Conservation (phyloP, 768 basidiomycete genomes). For the Lactifluus volemus region DNA sequence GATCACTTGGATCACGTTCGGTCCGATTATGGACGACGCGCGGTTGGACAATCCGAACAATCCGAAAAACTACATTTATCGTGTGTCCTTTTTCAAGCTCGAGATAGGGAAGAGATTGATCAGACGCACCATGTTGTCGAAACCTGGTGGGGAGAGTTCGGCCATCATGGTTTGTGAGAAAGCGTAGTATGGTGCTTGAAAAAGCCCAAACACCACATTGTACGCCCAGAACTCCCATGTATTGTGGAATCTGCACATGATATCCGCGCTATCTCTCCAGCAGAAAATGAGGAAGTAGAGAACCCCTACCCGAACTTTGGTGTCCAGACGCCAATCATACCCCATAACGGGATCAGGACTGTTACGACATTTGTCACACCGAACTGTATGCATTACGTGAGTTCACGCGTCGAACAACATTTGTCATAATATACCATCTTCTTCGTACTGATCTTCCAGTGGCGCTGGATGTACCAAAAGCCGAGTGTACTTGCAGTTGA, state of each 20-base stretch:
- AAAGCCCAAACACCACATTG: conserved; percentile 70
- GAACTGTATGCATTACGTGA: conserved; percentile 37
- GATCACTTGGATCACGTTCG: conserved; percentile 78
- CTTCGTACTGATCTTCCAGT: conserved; percentile 75
- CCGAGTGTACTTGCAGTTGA: conserved; percentile 62
- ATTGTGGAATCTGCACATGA: conserved; percentile 47
- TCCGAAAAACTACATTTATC: conserved; percentile 59
- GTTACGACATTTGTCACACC: conserved; percentile 68
- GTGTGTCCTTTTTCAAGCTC: background rate
- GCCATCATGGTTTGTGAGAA: conserved; percentile 86
- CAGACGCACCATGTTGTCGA: conserved; percentile 60
- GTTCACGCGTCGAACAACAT: background rate
- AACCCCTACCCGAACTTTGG: conserved; percentile 50
- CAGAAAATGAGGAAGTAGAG: background rate
- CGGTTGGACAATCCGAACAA: conserved; percentile 35
- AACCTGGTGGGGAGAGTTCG: conserved; percentile 79
- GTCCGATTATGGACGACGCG: conserved; percentile 81
- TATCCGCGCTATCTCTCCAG: background rate
- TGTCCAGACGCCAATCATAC: conserved; percentile 83
- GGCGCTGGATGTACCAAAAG: conserved; percentile 77
- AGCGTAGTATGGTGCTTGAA: conserved; percentile 84
- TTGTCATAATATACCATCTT: conserved; percentile 41
- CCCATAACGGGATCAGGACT: conserved; percentile 75
- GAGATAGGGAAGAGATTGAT: too few species aligned
- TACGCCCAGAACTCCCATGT: conserved; percentile 88